A percentile compares a stretch with the other conserved stretches of the same genome.
These are phyloP conservation scores for Sambucus nigra DNA, from an alignment of 129 eudicot species.

Conservation along the genomic window DNA sequence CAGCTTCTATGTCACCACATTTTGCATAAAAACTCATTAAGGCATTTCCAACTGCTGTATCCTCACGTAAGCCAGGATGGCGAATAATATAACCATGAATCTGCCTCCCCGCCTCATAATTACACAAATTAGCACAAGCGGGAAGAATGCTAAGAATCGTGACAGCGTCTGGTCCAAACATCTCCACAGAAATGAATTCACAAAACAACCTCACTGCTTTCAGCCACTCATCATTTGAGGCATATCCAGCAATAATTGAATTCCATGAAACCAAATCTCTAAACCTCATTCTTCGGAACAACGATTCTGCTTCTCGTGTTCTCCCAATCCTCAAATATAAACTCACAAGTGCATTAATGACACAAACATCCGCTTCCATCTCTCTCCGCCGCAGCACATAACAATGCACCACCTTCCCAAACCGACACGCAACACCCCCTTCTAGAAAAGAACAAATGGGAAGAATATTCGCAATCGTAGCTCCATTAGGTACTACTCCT, in stretches of 20 bases:
- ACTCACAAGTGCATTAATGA: slow-evolving; percentile 59
- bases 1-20: slow-evolving; percentile 38
- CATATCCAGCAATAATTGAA: slow-evolving; percentile 63
- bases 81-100: slow-evolving; percentile 60
- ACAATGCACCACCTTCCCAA: slow-evolving; percentile 64
- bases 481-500: slow-evolving; percentile 44
- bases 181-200: slow-evolving; percentile 17
- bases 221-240: slow-evolving; percentile 49
- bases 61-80: slow-evolving; percentile 24
- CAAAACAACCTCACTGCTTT: slow-evolving; percentile 47
- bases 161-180: slow-evolving; percentile 42
- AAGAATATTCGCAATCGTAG: slow-evolving; percentile 62
- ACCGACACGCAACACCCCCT: slow-evolving; percentile 14
- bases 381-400: slow-evolving; percentile 41
- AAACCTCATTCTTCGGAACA: slow-evolving; percentile 44
- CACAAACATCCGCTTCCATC: slow-evolving; percentile 35
- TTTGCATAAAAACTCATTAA: slow-evolving; percentile 58
- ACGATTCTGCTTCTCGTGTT: slow-evolving; percentile 34
- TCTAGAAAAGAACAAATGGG: slow-evolving; percentile 49
- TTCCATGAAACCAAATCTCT: slow-evolving; percentile 85
- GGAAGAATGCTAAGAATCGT: slow-evolving; percentile 64
- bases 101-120: slow-evolving; percentile 53
- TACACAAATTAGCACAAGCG: slow-evolving; percentile 37
- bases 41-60: slow-evolving; percentile 63
- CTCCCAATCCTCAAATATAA: slow-evolving; percentile 51